phyloP scores from a whole-genome alignment of 306 rosid species.

The Sechiopsis laciniata region DNA sequence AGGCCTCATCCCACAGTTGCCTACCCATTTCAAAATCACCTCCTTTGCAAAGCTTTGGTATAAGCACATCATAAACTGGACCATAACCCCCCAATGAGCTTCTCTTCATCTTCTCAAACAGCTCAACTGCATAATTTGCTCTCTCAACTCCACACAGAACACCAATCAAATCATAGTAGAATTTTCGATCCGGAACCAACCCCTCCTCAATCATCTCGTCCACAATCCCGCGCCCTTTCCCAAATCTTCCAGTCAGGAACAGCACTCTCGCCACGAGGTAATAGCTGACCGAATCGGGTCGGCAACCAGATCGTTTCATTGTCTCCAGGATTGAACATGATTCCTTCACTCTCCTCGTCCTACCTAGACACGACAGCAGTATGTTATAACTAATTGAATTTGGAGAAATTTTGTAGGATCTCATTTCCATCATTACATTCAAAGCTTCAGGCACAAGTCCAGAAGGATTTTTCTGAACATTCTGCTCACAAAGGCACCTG shows the following conservation, averaged over 20 bases:
- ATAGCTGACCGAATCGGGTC: slow-evolving; percentile 64
- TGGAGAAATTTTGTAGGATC: slow-evolving; percentile 43
- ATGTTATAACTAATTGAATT: slow-evolving; percentile 61
- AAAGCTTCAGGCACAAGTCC: slow-evolving; percentile 79
- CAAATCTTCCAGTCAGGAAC: slow-evolving; percentile 62
- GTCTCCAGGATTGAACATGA: slow-evolving; percentile 54
- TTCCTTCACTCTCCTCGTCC: slow-evolving; percentile 71
- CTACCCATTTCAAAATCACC: slow-evolving; percentile 69
- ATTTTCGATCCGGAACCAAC: slow-evolving; percentile 49
- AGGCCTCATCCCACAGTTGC: slow-evolving; percentile 77
- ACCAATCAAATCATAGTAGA: slow-evolving; percentile 78
- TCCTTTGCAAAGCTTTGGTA: slow-evolving; percentile 65
- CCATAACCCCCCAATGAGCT: slow-evolving; percentile 64
- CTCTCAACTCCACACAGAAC: slow-evolving; percentile 70
- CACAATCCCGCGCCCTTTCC: slow-evolving; percentile 62
- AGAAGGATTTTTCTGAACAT: slow-evolving; percentile 60
- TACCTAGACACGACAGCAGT: slow-evolving; percentile 63
- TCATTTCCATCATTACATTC: slow-evolving; percentile 85
- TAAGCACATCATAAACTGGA: slow-evolving; percentile 77
- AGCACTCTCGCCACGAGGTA: slow-evolving; percentile 60
- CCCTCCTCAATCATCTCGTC: slow-evolving; percentile 65
- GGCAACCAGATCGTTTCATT: slow-evolving; percentile 50
- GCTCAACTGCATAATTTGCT: slow-evolving; percentile 58
- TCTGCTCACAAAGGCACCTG: slow-evolving; percentile 63
- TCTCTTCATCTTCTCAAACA: slow-evolving; percentile 67